Conservation (phyloP, 345 rosid genomes). For the Mangifera indica region DNA sequence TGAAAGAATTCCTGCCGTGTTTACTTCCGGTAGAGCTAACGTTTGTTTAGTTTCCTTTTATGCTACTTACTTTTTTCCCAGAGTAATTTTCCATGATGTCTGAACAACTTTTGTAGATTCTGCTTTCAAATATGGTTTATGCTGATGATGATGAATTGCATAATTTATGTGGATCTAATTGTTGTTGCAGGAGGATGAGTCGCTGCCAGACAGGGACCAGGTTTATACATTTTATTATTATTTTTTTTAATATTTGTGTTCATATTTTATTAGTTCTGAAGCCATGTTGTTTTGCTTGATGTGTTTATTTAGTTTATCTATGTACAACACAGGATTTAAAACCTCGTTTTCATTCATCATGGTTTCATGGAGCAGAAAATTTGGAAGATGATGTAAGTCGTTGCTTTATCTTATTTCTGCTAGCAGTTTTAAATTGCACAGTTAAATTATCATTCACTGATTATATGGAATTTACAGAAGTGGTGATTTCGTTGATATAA, state of each 20-base stretch:
- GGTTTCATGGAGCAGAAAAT: slow-evolving; percentile 86
- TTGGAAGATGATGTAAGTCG: slow-evolving; percentile 70
- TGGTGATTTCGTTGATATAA: neutral
- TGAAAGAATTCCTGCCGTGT: slow-evolving; percentile 82
- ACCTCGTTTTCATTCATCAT: slow-evolving; percentile 92
- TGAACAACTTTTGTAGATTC: slow-evolving; percentile 51
- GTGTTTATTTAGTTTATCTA: slow-evolving; percentile 15
- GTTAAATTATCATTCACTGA: neutral
- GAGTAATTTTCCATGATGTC: neutral
- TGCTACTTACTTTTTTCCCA: neutral
- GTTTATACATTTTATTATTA: slow-evolving; percentile 47
- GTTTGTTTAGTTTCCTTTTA: slow-evolving; percentile 14
- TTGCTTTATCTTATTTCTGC: neutral
- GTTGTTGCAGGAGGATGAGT: slow-evolving; percentile 84
- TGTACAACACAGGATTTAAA: slow-evolving; percentile 70
- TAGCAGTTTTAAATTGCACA: neutral
- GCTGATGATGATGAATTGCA: slow-evolving; percentile 78
- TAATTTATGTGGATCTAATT: slow-evolving; percentile 12
- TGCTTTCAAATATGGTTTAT: slow-evolving; percentile 91
- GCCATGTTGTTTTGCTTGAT: slow-evolving; percentile 1
- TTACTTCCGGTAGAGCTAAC: slow-evolving; percentile 64
- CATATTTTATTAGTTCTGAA: neutral
- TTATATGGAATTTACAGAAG: neutral
- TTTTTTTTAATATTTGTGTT: neutral
- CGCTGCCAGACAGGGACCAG: slow-evolving; percentile 98